Evolutionary conservation across 2,329 filamentous ascomycete species (phyloP).

Genomic region (Gaeumannomyces sp.): DNA sequence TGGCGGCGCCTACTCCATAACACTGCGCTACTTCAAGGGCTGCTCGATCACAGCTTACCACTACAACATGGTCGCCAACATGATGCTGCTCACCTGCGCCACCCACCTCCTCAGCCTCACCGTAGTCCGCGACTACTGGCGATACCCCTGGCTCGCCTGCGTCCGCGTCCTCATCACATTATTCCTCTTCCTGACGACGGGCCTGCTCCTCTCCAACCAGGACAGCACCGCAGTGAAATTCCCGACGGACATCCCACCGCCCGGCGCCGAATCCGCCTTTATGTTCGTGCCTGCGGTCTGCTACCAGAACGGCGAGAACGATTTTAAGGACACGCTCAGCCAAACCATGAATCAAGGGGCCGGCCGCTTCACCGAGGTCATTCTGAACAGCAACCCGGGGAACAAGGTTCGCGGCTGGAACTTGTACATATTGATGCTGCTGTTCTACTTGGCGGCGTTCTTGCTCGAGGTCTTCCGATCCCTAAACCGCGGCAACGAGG

Average conservation of each 20-base stretch:
- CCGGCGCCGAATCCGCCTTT: slow-evolving; percentile 18
- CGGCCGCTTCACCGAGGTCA: slow-evolving; percentile 13
- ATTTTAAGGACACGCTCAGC: slow-evolving; percentile 13
- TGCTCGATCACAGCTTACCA: slow-evolving; percentile 30
- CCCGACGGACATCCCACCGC: slow-evolving; percentile 20
- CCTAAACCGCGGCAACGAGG: slow-evolving; percentile 16
- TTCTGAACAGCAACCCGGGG: slow-evolving; percentile 10
- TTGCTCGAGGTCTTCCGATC: slow-evolving; percentile 19
- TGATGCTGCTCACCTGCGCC: slow-evolving; percentile 29
- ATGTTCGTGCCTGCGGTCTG: slow-evolving; percentile 27
- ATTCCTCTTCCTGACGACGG: slow-evolving; percentile 25
- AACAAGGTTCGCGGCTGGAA: slow-evolving; percentile 19
- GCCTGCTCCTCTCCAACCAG: slow-evolving; percentile 26
- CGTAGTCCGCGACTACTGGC: slow-evolving; percentile 29
- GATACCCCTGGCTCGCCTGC: slow-evolving; percentile 21
- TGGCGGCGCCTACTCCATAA: slow-evolving; percentile 29
- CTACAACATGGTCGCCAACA: slow-evolving; percentile 30
- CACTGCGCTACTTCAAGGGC: slow-evolving; percentile 27
- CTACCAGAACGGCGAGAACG: slow-evolving; percentile 19
- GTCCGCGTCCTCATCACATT: slow-evolving; percentile 25
- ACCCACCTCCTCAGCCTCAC: slow-evolving; percentile 30
- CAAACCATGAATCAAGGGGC: slow-evolving; percentile 12
- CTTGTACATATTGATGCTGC: slow-evolving; percentile 18
- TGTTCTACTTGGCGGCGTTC: slow-evolving; percentile 20
- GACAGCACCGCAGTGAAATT: slow-evolving; percentile 19